Conservation (phyloP, 2,329 filamentous ascomycete genomes). For the Thielaviopsis populi region DNA sequence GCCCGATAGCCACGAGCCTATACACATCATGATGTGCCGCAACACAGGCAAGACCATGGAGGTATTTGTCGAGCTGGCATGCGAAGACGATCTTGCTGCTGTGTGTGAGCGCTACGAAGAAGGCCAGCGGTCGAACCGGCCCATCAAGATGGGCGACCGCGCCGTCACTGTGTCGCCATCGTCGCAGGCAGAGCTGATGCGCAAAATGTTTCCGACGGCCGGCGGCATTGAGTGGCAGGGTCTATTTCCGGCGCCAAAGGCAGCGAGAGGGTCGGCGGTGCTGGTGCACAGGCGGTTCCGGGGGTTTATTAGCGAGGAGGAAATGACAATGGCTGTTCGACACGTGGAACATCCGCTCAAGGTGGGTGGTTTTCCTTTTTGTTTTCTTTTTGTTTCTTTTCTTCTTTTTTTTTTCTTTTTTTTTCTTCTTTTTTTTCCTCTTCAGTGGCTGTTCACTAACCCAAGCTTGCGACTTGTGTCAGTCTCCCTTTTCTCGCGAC, state of each 20-base stretch:
- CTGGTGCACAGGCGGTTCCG: slow-evolving; percentile 32
- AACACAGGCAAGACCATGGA: slow-evolving; percentile 47
- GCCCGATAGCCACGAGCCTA: slow-evolving; percentile 38
- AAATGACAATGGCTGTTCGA: slow-evolving; percentile 48
- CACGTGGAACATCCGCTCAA: slow-evolving; percentile 46
- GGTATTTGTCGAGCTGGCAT: slow-evolving; percentile 43
- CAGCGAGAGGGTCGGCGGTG: slow-evolving; percentile 23
- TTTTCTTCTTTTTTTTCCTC: not conserved
- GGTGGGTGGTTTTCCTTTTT: slow-evolving; percentile 30
- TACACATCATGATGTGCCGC: slow-evolving; percentile 52
- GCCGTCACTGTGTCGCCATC: slow-evolving; percentile 42
- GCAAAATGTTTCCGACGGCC: slow-evolving; percentile 45
- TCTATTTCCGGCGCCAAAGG: slow-evolving; percentile 24
- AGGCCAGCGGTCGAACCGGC: slow-evolving; percentile 26
- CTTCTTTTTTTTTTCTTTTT: not conserved
- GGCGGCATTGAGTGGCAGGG: slow-evolving; percentile 42
- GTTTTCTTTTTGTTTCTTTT: too few species aligned
- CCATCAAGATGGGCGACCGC: slow-evolving; percentile 40
- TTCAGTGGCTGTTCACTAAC: slow-evolving; percentile 12
- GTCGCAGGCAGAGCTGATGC: slow-evolving; percentile 42
- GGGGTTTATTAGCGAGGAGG: slow-evolving; percentile 45
- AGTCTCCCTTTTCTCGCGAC: slow-evolving; percentile 45
- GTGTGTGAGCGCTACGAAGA: slow-evolving; percentile 34
- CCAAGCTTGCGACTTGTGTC: not conserved
- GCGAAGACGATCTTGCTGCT: slow-evolving; percentile 36